Base-by-base conservation (phyloP, 768 basidiomycete species). In the Albatrellus ellisii region DNA sequence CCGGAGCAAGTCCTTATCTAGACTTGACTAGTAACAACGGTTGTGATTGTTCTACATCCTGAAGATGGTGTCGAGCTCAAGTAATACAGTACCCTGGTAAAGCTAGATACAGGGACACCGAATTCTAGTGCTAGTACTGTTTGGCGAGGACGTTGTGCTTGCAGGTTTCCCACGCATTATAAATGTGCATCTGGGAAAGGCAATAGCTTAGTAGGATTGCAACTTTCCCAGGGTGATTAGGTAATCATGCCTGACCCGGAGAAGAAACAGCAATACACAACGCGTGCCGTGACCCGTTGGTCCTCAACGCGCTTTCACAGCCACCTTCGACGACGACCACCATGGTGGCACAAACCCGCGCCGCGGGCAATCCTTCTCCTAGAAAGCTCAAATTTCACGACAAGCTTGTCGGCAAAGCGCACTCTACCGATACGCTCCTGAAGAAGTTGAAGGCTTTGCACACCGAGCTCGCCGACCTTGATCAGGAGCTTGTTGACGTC, bases 391-490 rank as follows among this genome's bases (percentile, higher is more conserved):
- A 65, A 10, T 97, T 97, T 58, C 72, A 70, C 55, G 90, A 91
- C 46, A 88, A 86, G 61, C 72, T 97, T 37, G 63, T 77, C 24
- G 77, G 74, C 36, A 84, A 84, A 56, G 77, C 80, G 15, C 68
- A 81, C 41, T 72, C 77, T 9, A 83, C 87, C 9, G 91, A 97
- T 63, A 69, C 73, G 0, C 65, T 91, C 20, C 77, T 87, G 55
- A 90, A 87, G 68, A 86, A 86, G 62, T 69, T 97, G 52, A 84
- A 85, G 65, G 57, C 68, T 2, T 66, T 88, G n/a, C 80, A 86
- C 51, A 64, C 66, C 26, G 77, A 86, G 48, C 74, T 99, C 33
- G 77, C 80, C 5, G 74, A 72, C 9, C 67, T 94, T 48, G 92
- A 95, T 55, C 94, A 97, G 61, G 92, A 95, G 52, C 62, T 64